Base-by-base conservation (phyloP, 257 asterid genomes). In the Ajuga chamaepitys region DNA sequence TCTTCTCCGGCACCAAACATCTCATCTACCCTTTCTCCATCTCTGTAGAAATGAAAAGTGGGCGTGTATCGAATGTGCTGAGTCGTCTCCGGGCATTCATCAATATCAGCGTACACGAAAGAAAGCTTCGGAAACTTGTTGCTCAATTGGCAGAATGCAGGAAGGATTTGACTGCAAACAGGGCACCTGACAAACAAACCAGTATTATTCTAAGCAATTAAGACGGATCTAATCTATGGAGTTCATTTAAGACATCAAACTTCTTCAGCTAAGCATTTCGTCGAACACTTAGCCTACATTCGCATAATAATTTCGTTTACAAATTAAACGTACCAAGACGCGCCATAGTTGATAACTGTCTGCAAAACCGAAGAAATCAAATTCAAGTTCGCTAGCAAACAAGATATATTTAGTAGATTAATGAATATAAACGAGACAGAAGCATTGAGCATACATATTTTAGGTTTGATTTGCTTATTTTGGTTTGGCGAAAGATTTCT, bases 1-100 rank as follows among this genome's bases (percentile, higher is more conserved):
- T 89, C 88, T 61, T 93, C 95, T 18, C 99, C 99, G 11, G 87
- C 80, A 24, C 99, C 99, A 58, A 85, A 67, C 99, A 93, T 92
- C 79, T 92, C 95, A 75, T 89, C 97, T 26, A 85, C 99, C 74
- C 89, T 80, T 66, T 89, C 97, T 3, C 96, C 96, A 3, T 86
- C 94, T 77, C 95, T 75, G 66, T 82, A 84, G 85, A 89, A 87
- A 62, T 87, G 97, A 67, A 89, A 89, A 1, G 95, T 84, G 13
- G 96, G 98, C 0, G 98, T 87, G 81, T 84, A 87, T 0, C 90
- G 87, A 59, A 89, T 84, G 77, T 87, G 90, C 68, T 76, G 89
- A 9, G 97, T 93, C 28, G 95, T 84, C 59, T 89, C 96, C 0
- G 95, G 99, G 26, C 97, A 93, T 67, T 86, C 95, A 63, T 93